Evolutionary conservation across 805 yeast species (phyloP).

Genomic region (Candida nitratophila): DNA sequence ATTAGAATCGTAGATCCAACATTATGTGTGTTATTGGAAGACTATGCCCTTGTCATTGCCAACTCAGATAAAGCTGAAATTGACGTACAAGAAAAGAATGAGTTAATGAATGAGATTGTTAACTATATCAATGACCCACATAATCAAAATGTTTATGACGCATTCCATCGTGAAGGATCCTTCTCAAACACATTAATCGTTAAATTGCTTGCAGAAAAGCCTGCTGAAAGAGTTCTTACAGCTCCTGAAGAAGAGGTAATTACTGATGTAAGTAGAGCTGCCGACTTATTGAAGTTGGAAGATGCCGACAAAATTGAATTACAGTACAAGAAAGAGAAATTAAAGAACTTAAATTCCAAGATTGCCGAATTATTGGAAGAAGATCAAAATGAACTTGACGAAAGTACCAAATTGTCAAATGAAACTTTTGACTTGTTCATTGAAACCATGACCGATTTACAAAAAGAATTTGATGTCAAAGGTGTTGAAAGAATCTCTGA

Average conservation of each 20-base stretch:
- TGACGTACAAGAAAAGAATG: background rate
- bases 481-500: conserved; percentile 13
- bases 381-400: conserved; percentile 15
- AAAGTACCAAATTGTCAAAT: conserved; percentile 18
- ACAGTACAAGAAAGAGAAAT: background rate
- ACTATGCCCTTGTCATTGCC: background rate
- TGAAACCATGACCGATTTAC: conserved; percentile 21
- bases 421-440: conserved; percentile 22
- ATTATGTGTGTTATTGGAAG: background rate
- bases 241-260: background rate
- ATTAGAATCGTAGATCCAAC: background rate
- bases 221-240: background rate
- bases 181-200: conserved; percentile 13
- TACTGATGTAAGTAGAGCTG: background rate
- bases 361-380: conserved; percentile 8
- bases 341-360: background rate
- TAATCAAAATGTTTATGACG: conserved; percentile 12
- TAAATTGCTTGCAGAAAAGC: conserved; percentile 6
- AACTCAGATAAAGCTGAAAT: background rate
- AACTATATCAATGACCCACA: background rate
- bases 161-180: conserved; percentile 16
- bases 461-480: conserved; percentile 19
- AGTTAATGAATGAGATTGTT: background rate
- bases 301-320: background rate
- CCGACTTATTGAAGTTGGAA: background rate